Conservation (phyloP, 1,284 basidiomycete genomes). For the Trichosporon faecale region DNA sequence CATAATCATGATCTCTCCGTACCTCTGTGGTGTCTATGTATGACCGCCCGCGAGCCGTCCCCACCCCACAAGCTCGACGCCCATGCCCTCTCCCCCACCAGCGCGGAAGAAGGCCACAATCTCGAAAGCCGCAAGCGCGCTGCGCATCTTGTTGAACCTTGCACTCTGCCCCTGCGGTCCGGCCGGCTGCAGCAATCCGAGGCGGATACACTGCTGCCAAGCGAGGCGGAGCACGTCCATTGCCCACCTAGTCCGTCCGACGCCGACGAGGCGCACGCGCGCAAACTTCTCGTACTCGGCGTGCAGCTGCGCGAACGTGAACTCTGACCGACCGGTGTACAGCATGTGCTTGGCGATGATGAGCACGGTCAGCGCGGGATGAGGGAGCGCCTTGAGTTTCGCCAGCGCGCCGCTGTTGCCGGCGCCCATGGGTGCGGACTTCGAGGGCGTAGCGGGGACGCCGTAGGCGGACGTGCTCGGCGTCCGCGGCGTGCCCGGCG, state of each 20-base stretch:
- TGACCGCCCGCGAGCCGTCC: slow-evolving; percentile 49
- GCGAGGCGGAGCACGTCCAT: slow-evolving; percentile 42
- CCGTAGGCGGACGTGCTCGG: background rate
- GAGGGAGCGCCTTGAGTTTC: slow-evolving; percentile 38
- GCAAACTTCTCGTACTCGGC: slow-evolving; percentile 52
- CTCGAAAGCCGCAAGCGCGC: slow-evolving; percentile 45
- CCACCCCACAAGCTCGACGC: slow-evolving; percentile 49
- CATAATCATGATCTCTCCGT: too few species aligned
- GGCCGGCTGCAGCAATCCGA: slow-evolving; percentile 44
- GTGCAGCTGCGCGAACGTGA: slow-evolving; percentile 51
- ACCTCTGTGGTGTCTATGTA: slow-evolving; percentile 25
- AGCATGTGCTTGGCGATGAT: slow-evolving; percentile 64
- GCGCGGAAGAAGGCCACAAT: slow-evolving; percentile 50
- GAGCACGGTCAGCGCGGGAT: slow-evolving; percentile 48
- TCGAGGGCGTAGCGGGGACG: background rate
- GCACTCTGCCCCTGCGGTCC: slow-evolving; percentile 32
- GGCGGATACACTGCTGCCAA: slow-evolving; percentile 40
- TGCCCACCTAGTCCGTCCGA: slow-evolving; percentile 48
- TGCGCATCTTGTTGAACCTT: slow-evolving; percentile 46
- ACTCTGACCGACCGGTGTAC: slow-evolving; percentile 64
- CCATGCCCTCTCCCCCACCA: slow-evolving; percentile 41
- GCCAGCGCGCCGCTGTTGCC: background rate
- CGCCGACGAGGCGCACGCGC: slow-evolving; percentile 49
- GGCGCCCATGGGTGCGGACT: background rate
- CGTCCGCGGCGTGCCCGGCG: background rate